phyloP scores from a whole-genome alignment of 306 rosid genomes.

The Lathyrus oleraceus region DNA sequence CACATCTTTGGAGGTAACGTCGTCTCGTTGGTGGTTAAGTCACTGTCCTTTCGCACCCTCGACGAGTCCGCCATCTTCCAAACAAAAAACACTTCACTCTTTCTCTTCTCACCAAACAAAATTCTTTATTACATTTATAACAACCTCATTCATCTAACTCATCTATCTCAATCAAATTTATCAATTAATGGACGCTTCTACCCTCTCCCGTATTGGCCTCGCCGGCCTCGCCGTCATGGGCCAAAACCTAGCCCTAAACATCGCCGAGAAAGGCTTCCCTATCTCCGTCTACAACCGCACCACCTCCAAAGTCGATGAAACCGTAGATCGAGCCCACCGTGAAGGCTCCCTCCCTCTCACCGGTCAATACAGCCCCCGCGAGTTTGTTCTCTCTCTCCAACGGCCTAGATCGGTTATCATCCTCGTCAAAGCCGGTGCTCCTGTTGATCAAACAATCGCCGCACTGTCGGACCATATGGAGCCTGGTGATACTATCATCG shows the following conservation, averaged over 20 bases:
- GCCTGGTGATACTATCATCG: constrained; percentile 82
- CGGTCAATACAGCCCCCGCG: constrained; percentile 77
- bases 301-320: constrained; percentile 81
- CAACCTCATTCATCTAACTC: neutral
- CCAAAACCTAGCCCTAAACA: constrained; percentile 93
- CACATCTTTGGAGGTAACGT: constrained; percentile 41
- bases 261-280: constrained; percentile 93
- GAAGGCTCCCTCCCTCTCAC: constrained; percentile 72
- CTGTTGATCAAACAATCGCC: constrained; percentile 88
- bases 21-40: constrained; percentile 41
- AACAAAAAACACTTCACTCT: neutral
- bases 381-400: constrained; percentile 75
- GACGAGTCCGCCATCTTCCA: constrained; percentile 74
- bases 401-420: constrained; percentile 92
- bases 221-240: constrained; percentile 98
- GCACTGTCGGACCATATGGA: constrained; percentile 73
- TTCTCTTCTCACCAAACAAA: neutral
- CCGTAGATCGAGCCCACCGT: constrained; percentile 68
- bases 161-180: neutral
- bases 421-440: constrained; percentile 90
- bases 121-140: neutral
- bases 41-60: constrained; percentile 68
- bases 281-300: constrained; percentile 97
- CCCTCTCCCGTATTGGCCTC: constrained; percentile 83
- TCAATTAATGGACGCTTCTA: constrained; percentile 57